Conservation (phyloP, 2,329 filamentous ascomycete genomes). For the Pseudogymnoascus sp. region DNA sequence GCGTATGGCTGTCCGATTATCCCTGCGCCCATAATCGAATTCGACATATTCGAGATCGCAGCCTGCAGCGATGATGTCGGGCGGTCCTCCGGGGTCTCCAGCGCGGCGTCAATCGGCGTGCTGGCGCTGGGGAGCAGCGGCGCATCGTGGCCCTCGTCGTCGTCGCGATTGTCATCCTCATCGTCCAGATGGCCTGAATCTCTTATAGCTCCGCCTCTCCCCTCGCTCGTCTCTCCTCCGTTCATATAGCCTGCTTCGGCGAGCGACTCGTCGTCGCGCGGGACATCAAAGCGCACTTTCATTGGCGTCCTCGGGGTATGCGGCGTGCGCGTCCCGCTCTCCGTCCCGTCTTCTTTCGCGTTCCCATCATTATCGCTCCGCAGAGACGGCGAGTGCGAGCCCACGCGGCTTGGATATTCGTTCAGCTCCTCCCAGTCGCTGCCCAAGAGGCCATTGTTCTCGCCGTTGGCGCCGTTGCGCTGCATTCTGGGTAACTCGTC, state of each 20-base stretch:
- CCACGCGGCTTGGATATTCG: neutral
- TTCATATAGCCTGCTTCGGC: slow-evolving; percentile 36
- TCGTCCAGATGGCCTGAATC: neutral
- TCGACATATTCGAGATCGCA: slow-evolving; percentile 99
- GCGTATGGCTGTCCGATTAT: slow-evolving; percentile 88
- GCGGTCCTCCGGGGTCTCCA: slow-evolving; percentile 38
- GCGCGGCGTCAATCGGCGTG: slow-evolving; percentile 36
- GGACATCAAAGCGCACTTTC: slow-evolving; percentile 93
- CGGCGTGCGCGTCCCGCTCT: slow-evolving; percentile 9
- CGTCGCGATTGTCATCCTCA: neutral
- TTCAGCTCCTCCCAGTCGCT: slow-evolving; percentile 5
- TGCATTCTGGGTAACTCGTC: neutral
- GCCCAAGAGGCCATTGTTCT: neutral
- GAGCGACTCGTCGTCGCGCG: slow-evolving; percentile 92
- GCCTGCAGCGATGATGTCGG: slow-evolving; percentile 79
- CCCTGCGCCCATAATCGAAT: slow-evolving; percentile 81
- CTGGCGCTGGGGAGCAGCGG: slow-evolving; percentile 7
- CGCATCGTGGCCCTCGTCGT: slow-evolving; percentile 29
- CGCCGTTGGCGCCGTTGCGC: neutral
- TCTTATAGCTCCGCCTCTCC: slow-evolving; percentile 1
- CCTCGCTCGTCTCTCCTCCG: neutral
- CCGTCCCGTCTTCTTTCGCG: neutral
- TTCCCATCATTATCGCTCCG: neutral
- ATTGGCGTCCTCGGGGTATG: slow-evolving; percentile 27
- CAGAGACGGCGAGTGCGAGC: neutral